These are phyloP conservation scores for Arxiozyma heterogenica DNA, from an alignment of 1,139 yeast species.

Conservation along the genomic window DNA sequence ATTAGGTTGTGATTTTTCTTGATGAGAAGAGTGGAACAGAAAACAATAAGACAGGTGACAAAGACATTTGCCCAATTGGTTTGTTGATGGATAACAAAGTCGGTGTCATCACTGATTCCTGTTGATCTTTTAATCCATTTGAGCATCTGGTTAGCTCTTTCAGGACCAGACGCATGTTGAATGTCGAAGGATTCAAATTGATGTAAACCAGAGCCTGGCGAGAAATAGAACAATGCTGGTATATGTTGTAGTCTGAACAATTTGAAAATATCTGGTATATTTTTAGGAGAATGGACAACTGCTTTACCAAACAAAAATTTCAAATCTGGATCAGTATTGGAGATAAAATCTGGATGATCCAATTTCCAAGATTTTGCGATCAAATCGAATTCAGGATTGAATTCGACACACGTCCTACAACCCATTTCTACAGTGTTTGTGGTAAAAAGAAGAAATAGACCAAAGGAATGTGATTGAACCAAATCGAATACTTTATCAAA, in stretches of 20 bases:
- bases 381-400: constrained; percentile 56
- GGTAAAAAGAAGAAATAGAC: constrained; percentile 59
- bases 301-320: constrained; percentile 61
- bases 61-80: constrained; percentile 44
- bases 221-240: constrained; percentile 64
- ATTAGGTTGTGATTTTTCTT: constrained; percentile 31
- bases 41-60: constrained; percentile 34
- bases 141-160: constrained; percentile 19
- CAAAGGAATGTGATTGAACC: constrained; percentile 33
- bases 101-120: constrained; percentile 39
- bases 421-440: constrained; percentile 67
- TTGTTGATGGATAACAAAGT: constrained; percentile 46
- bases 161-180: constrained; percentile 7
- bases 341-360: constrained; percentile 39
- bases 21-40: constrained; percentile 21
- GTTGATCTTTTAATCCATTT: constrained; percentile 31
- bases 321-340: constrained; percentile 26
- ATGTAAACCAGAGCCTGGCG: constrained; percentile 40
- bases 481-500: constrained; percentile 44
- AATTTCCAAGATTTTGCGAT: constrained; percentile 53
- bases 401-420: constrained; percentile 64
- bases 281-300: constrained; percentile 49
- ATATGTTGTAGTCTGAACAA: constrained; percentile 56
- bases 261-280: constrained; percentile 44
- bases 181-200: neutral